phyloP scores from a whole-genome alignment of 129 eudicot genomes.

The Dittrichia graveolens region DNA sequence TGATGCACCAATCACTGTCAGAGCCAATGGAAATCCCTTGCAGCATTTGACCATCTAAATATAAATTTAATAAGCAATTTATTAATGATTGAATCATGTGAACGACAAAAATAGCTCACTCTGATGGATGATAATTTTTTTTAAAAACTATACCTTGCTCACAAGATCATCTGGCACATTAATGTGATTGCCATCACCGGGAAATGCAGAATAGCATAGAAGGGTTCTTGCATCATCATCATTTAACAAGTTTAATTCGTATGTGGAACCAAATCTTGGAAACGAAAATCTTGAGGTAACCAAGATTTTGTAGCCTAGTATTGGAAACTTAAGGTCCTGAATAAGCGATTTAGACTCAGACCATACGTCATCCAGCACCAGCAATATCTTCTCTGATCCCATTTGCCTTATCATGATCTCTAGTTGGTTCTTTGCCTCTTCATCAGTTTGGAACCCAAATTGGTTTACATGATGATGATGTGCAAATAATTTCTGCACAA shows the following conservation, averaged over 20 bases:
- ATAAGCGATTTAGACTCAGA: constrained; percentile 39
- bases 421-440: constrained; percentile 47
- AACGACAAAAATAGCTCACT: too few relatives aligned
- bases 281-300: constrained; percentile 51
- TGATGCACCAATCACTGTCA: constrained; percentile 44
- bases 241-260: constrained; percentile 34
- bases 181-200: background rate
- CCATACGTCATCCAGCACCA: constrained; percentile 64
- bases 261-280: constrained; percentile 34
- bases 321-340: constrained; percentile 27
- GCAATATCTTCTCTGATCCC: constrained; percentile 28
- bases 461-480: constrained; percentile 15
- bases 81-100: background rate
- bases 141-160: constrained; percentile 42
- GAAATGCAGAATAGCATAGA: constrained; percentile 44
- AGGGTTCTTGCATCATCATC: constrained; percentile 50
- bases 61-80: constrained; percentile 3
- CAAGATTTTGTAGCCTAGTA: constrained; percentile 41
- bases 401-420: constrained; percentile 26
- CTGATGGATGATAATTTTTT: too few relatives aligned
- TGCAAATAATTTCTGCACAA: constrained; percentile 33
- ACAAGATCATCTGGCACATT: constrained; percentile 44
- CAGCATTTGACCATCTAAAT: constrained; percentile 47
- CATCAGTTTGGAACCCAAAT: constrained; percentile 36
- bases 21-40: constrained; percentile 50